Conservation (phyloP, 2,329 filamentous ascomycete species). For the Cladosporium sphaerospermum region DNA sequence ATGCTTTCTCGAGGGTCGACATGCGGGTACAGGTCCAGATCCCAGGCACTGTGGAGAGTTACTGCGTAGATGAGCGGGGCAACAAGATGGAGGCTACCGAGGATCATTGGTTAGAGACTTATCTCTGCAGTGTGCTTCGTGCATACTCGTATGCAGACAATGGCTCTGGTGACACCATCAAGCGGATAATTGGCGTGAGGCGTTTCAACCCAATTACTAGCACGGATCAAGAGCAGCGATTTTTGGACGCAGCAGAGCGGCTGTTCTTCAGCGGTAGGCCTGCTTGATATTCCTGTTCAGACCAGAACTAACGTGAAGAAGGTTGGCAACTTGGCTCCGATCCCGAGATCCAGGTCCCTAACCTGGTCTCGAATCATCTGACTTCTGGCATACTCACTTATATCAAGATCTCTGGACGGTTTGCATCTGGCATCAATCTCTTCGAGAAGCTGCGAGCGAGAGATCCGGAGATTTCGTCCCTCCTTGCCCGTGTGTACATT, state of each 20-base stretch:
- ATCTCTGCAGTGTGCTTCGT: conserved; percentile 86
- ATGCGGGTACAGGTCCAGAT: conserved; percentile 99
- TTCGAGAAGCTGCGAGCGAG: conserved; percentile 91
- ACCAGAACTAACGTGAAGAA: conserved; percentile 31
- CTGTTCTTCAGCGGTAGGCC: conserved; percentile 83
- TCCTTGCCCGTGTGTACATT: conserved; percentile 84
- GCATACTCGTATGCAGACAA: conserved; percentile 97
- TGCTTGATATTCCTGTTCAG: background rate
- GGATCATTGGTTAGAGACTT: conserved; percentile 94
- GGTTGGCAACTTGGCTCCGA: conserved; percentile 95
- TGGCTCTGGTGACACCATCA: conserved; percentile 86
- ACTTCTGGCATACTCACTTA: conserved; percentile 91
- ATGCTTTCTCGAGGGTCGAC: conserved; percentile 95
- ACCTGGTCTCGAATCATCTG: conserved; percentile 91
- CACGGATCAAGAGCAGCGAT: conserved; percentile 96
- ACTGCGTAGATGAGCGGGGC: conserved; percentile 93
- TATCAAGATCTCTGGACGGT: conserved; percentile 89
- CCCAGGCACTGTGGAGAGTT: conserved; percentile 91
- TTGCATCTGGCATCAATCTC: conserved; percentile 90
- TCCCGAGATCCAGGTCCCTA: conserved; percentile 94
- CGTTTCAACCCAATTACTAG: conserved; percentile 97
- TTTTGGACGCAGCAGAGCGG: conserved; percentile 86
- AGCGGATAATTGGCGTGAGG: conserved; percentile 94
- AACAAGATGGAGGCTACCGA: conserved; percentile 92
- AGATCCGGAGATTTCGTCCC: conserved; percentile 88